Evolutionary conservation across 352 stramenopile species (phyloP), one percentile per base, ranked within the genome.

Genomic region (Phytophthora multivora): DNA sequence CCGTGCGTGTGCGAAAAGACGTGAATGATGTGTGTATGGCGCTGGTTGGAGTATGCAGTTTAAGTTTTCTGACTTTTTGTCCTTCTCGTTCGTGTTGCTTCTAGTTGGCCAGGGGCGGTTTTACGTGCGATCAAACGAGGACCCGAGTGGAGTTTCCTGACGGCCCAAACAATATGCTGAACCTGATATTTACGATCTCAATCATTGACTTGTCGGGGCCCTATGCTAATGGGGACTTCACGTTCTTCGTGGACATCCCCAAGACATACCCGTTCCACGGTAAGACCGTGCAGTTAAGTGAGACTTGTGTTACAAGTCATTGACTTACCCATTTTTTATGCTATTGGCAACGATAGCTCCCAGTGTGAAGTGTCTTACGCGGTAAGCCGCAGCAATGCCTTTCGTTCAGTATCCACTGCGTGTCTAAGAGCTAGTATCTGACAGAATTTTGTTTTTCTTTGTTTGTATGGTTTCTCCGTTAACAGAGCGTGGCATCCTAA

Each of bases 201-300:
- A 86, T 95, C 43, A 78, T 73, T 2, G 85, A 94, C 51, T 64
- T 86, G 5, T 75, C 75, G 4, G 81, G 85, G 0, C 83, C 87
- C n/a, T 95, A 86, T 52, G 82, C 80, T 41, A 93, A 95, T 62
- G 87, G 87, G 1, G 84, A 95, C 47, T 95, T 93, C 48, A 91
- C 75, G 12, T 95, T 95, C 61, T 88, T 88, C 50, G 82, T 95
- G 13, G 80, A 93, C 50, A 95, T 95, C 51, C 87, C 87, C 36
- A 91, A 89, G 75, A 90, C 85, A 26, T 95, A 95, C 64, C 87
- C 87, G 0, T 95, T 95, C 56, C 82, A 93, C 49, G 70, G 86
- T 95, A 77, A 54, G 73, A 19, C 23, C 19, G 6, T 25, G 19
- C 16, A 13, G 23, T 23, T 21, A 7, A 5, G 31, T 19, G 15